These are phyloP conservation scores for Candida ortonii DNA, from an alignment of 805 yeast species.

Conservation along the genomic window DNA sequence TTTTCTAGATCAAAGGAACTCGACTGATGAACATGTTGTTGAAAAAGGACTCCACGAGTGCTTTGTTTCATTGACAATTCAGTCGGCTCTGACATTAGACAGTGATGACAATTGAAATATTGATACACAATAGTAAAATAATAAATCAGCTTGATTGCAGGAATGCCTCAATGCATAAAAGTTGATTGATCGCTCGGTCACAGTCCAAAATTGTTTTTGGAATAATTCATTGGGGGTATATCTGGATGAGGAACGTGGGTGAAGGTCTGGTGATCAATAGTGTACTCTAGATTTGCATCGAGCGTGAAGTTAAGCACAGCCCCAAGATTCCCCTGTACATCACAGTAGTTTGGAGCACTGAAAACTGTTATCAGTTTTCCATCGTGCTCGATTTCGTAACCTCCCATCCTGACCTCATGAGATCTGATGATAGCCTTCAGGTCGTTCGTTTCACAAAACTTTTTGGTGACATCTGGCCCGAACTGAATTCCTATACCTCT, in stretches of 20 bases:
- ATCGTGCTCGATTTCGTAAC: constrained; percentile 83
- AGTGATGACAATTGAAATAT: not conserved
- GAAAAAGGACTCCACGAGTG: constrained; percentile 5
- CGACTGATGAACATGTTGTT: constrained; percentile 3
- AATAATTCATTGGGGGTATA: constrained; percentile 92
- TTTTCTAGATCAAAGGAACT: constrained; percentile 29
- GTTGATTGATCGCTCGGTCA: no score
- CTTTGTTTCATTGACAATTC: constrained; percentile 7
- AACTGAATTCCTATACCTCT: constrained; percentile 96
- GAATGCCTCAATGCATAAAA: no score
- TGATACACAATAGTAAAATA: constrained; percentile 5
- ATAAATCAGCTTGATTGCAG: not conserved
- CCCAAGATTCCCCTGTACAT: constrained; percentile 84
- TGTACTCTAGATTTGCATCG: constrained; percentile 41
- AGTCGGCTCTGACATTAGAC: constrained; percentile 16
- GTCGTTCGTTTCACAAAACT: constrained; percentile 69
- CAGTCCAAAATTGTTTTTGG: constrained; percentile 44
- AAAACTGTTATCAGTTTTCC: constrained; percentile 90
- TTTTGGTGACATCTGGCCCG: constrained; percentile 90
- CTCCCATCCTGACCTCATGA: constrained; percentile 92
- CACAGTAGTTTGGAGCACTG: constrained; percentile 98
- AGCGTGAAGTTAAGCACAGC: constrained; percentile 75
- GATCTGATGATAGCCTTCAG: constrained; percentile 83
- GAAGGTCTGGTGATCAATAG: constrained; percentile 58
- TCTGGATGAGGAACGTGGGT: constrained; percentile 88